Conservation (phyloP, 2,329 filamentous ascomycete genomes). For the Aspergillus uvarum region DNA sequence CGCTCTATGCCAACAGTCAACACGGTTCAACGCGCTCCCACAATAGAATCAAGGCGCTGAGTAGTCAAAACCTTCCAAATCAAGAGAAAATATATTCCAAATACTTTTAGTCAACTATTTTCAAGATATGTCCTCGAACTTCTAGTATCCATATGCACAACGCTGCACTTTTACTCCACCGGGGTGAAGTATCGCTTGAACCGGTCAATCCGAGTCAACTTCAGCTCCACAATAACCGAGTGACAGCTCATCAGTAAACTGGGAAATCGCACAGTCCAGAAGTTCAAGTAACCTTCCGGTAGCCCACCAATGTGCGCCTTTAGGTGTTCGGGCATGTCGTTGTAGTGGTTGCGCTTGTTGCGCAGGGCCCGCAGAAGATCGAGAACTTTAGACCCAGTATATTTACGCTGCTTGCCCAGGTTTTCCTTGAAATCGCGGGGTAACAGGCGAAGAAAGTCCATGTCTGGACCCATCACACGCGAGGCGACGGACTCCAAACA, state of each 20-base stretch:
- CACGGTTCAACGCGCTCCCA: background rate
- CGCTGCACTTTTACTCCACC: conserved; percentile 26
- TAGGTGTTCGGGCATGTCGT: conserved; percentile 84
- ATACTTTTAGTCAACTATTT: background rate
- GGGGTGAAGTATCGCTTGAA: conserved; percentile 45
- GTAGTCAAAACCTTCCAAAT: background rate
- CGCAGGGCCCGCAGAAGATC: conserved; percentile 84
- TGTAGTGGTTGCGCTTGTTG: conserved; percentile 98
- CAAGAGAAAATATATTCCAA: background rate
- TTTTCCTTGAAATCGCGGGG: conserved; percentile 83
- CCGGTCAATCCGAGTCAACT: conserved; percentile 50
- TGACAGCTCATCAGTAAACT: conserved; percentile 76
- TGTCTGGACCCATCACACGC: conserved; percentile 52
- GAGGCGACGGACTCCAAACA: conserved; percentile 55
- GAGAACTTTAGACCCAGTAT: conserved; percentile 77
- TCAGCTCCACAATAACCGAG: conserved; percentile 67
- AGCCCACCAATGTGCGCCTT: conserved; percentile 71
- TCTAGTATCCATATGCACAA: background rate
- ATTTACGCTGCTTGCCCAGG: conserved; percentile 91
- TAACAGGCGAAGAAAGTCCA: conserved; percentile 75
- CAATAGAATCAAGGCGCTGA: background rate
- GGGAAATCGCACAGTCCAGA: conserved; percentile 81
- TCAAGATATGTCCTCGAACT: background rate
- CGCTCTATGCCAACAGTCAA: background rate
- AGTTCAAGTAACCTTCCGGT: conserved; percentile 77